Percentiles rank a stretch among this genome's conserved stretches.
These are phyloP conservation scores for Termitomyces sp. DNA, from an alignment of 768 basidiomycete genomes.

Conservation along the genomic window DNA sequence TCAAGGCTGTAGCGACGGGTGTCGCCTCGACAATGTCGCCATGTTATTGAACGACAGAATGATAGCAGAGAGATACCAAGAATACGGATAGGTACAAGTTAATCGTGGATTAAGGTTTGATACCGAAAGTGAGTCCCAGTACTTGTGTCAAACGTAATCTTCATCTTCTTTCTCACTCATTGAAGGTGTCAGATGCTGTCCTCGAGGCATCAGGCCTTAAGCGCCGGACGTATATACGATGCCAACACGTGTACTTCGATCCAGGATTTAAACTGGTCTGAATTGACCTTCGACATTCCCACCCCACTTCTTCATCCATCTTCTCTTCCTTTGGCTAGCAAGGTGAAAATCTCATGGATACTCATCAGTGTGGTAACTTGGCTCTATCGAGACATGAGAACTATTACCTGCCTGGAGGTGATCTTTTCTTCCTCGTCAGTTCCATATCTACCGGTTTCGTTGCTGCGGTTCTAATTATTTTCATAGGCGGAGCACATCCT, in stretches of 20 bases:
- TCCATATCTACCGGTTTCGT: conserved; percentile 25
- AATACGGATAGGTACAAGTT: too few species aligned
- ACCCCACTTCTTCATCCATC: conserved; percentile 19
- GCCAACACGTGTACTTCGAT: conserved; percentile 28
- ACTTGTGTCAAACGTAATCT: too few species aligned
- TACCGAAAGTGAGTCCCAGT: too few species aligned
- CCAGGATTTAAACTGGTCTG: conserved; percentile 22
- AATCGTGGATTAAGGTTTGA: too few species aligned
- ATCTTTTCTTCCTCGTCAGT: conserved; percentile 47
- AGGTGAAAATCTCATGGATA: conserved; percentile 17
- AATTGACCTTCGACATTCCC: conserved; percentile 31
- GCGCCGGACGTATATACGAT: conserved; percentile 17
- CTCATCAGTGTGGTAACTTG: conserved; percentile 17
- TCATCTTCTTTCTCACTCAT: too few species aligned
- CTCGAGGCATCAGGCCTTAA: conserved; percentile 16
- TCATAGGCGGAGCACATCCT: conserved; percentile 49
- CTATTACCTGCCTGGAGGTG: conserved; percentile 51
- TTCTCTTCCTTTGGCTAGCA: conserved; percentile 25
- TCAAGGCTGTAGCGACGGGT: too few species aligned
- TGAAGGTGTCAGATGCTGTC: conserved; percentile 9
- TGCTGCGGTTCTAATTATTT: conserved; percentile 20
- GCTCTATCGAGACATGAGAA: conserved; percentile 28
- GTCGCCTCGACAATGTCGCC: too few species aligned
- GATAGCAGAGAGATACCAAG: too few species aligned
- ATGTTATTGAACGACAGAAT: too few species aligned